Conservation (phyloP, 352 stramenopile genomes). For the Elongisporangium anandrum region DNA sequence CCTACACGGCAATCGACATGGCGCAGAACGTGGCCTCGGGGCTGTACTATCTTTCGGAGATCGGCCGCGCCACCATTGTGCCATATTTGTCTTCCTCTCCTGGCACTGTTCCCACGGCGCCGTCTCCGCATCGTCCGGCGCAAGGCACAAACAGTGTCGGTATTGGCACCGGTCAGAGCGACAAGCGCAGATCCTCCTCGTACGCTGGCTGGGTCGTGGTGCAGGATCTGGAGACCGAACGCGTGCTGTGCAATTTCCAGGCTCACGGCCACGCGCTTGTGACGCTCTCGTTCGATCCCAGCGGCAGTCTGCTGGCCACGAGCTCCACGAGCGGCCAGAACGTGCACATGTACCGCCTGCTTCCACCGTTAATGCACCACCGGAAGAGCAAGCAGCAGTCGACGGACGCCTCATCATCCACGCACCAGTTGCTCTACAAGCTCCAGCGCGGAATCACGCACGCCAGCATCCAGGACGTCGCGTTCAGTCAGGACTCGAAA, state of each 20-base stretch:
- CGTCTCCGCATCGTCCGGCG: neutral
- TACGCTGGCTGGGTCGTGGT: constrained; percentile 62
- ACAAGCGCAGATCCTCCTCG: constrained; percentile 17
- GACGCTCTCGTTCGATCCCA: constrained; percentile 71
- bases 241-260: constrained; percentile 66
- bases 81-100: constrained; percentile 72
- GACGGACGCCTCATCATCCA: constrained; percentile 16
- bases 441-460: constrained; percentile 85
- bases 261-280: constrained; percentile 74
- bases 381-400: constrained; percentile 7
- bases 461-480: constrained; percentile 77
- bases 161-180: constrained; percentile 11
- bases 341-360: constrained; percentile 76
- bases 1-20: constrained; percentile 72
- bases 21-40: constrained; percentile 86
- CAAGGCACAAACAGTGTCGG: constrained; percentile 1
- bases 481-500: constrained; percentile 80
- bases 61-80: constrained; percentile 59
- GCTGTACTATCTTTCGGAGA: constrained; percentile 80
- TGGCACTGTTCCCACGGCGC: constrained; percentile 9
- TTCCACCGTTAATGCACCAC: constrained; percentile 42
- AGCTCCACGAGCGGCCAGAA: constrained; percentile 85
- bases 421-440: constrained; percentile 75
- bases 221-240: constrained; percentile 54
- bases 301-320: constrained; percentile 68